A percentile compares a stretch with the other conserved stretches of the same genome.
Conservation (phyloP, 2,329 filamentous ascomycete genomes). For the Phialemonium atrogriseum region DNA sequence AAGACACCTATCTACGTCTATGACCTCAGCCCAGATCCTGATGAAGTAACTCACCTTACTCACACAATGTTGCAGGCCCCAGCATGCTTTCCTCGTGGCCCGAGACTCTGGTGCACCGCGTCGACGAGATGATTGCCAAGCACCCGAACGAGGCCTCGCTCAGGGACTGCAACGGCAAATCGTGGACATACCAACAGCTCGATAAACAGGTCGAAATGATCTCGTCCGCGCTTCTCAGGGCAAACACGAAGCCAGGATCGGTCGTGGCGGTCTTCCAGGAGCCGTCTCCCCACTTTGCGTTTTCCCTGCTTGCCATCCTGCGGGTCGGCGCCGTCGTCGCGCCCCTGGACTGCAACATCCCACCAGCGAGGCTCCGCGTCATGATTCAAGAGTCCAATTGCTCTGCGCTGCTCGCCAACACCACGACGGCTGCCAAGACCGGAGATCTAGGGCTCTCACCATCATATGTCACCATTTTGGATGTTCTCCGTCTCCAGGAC, state of each 20-base stretch:
- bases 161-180: slow-evolving; percentile 12
- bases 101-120: slow-evolving; percentile 22
- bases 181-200: slow-evolving; percentile 27
- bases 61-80: slow-evolving; percentile 5
- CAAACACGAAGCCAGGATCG: slow-evolving; percentile 11
- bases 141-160: slow-evolving; percentile 9
- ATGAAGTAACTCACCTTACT: slow-evolving; percentile 7
- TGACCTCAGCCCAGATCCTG: slow-evolving; percentile 1
- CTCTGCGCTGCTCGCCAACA: slow-evolving; percentile 4
- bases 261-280: slow-evolving; percentile 31
- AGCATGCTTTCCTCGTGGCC: slow-evolving; percentile 21
- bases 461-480: slow-evolving; percentile 19
- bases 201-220: slow-evolving; percentile 16
- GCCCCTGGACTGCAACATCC: slow-evolving; percentile 28
- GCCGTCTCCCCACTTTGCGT: slow-evolving; percentile 24
- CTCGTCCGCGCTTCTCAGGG: slow-evolving; percentile 12
- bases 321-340: slow-evolving; percentile 28
- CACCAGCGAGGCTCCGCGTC: slow-evolving; percentile 18
- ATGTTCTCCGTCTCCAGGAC: slow-evolving; percentile 2
- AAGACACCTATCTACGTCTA: neutral
- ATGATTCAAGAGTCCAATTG: slow-evolving; percentile 21
- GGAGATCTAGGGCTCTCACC: slow-evolving; percentile 14
- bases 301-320: slow-evolving; percentile 30
- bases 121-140: slow-evolving; percentile 22
- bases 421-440: slow-evolving; percentile 14